Percentiles rank a stretch among this genome's conserved stretches.
phyloP scores from a whole-genome alignment of 495 filamentous ascomycete species.

The Penicillium canescens region DNA sequence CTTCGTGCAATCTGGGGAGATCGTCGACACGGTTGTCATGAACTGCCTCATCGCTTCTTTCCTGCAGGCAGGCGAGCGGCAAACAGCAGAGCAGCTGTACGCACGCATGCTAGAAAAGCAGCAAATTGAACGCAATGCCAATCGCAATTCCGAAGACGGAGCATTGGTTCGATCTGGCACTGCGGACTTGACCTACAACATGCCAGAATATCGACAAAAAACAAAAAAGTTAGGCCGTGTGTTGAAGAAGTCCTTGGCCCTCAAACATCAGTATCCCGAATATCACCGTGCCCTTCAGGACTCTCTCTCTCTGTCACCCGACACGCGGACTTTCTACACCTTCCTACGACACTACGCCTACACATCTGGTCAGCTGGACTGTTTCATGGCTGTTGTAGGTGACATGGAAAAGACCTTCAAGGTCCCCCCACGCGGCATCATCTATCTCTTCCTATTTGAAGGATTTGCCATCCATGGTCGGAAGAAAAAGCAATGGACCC shows the following conservation, averaged over 20 bases:
- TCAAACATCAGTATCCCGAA: conserved; percentile 30
- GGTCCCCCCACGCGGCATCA: conserved; percentile 40
- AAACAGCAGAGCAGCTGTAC: conserved; percentile 76
- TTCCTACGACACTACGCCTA: conserved; percentile 39
- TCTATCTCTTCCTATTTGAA: conserved; percentile 61
- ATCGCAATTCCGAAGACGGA: not conserved
- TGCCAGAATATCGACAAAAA: conserved; percentile 31
- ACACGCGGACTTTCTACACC: conserved; percentile 48
- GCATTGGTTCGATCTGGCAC: not conserved
- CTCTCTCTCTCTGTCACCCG: conserved; percentile 38
- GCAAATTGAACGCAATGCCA: conserved; percentile 11
- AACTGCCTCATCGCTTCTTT: conserved; percentile 83
- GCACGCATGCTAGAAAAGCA: conserved; percentile 68
- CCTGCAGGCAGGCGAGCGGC: conserved; percentile 67
- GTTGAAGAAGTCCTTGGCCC: conserved; percentile 35
- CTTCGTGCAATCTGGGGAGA: conserved; percentile 76
- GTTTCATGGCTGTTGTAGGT: conserved; percentile 34
- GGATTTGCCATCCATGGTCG: conserved; percentile 74
- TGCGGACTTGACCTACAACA: not conserved
- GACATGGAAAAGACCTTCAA: conserved; percentile 44
- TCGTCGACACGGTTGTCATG: conserved; percentile 84
- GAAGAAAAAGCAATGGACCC: conserved; percentile 65
- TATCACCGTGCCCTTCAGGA: conserved; percentile 39
- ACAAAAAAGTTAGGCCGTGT: conserved; percentile 33
- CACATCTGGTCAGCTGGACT: conserved; percentile 35